Evolutionary conservation across 2,329 filamentous ascomycete genomes (phyloP).

Genomic region (Trichoderma breve): DNA sequence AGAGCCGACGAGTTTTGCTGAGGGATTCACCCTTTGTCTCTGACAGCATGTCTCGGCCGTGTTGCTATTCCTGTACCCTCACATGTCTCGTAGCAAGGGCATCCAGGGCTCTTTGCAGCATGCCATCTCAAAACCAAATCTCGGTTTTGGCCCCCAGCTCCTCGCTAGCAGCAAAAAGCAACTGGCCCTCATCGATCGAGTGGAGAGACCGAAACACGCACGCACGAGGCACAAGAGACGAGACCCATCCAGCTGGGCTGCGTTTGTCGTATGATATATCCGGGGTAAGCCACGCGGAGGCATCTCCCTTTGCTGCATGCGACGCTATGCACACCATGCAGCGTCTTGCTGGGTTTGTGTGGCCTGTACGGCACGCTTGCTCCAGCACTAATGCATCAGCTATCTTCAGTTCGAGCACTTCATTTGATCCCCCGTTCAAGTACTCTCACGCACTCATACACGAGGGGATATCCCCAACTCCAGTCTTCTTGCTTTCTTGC

Average conservation of each 20-base stretch:
- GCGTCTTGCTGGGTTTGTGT: neutral
- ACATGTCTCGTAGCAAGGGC: neutral
- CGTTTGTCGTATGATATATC: slow-evolving; percentile 16
- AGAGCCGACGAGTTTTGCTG: neutral
- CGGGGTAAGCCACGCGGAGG: slow-evolving; percentile 19
- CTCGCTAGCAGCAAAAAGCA: neutral
- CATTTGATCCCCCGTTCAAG: neutral
- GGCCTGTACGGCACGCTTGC: neutral
- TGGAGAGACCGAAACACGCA: neutral
- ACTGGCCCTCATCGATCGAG: slow-evolving; percentile 4
- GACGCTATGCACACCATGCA: slow-evolving; percentile 12
- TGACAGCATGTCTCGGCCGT: neutral
- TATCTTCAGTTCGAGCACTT: neutral
- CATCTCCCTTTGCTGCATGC: slow-evolving; percentile 10
- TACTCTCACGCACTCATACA: neutral
- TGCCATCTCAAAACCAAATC: slow-evolving; percentile 1
- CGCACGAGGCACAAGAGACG: neutral
- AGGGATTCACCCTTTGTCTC: neutral
- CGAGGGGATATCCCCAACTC: neutral
- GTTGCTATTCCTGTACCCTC: neutral
- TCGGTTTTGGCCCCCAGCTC: neutral
- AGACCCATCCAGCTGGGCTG: neutral
- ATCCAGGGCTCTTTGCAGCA: neutral
- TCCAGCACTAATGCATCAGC: neutral
- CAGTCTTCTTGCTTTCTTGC: neutral